Percentiles rank a stretch among this genome's conserved stretches.
Evolutionary conservation across 2,329 filamentous ascomycete species (phyloP).

Genomic region (Pseudogymnoascus sp.): DNA sequence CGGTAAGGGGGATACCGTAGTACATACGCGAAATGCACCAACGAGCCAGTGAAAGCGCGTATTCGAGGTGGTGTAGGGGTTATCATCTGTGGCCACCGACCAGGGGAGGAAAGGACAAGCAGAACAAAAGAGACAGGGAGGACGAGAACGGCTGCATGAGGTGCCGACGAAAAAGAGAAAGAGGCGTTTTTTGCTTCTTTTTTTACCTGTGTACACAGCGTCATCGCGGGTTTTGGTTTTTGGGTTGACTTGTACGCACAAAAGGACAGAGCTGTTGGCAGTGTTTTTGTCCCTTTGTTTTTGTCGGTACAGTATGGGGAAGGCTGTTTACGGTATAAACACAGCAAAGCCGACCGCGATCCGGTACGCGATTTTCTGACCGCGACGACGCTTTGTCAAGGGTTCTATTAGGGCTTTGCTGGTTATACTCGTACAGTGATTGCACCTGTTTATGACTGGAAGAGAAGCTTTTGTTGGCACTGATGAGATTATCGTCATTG

Average conservation of each 20-base stretch:
- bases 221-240: background rate
- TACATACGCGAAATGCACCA: no score
- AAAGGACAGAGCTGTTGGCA: no score
- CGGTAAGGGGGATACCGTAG: background rate
- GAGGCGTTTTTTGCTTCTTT: background rate
- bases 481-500: background rate
- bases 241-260: no score
- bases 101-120: no score
- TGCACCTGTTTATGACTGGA: background rate
- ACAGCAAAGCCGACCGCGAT: background rate
- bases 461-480: background rate
- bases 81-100: background rate
- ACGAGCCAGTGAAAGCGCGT: background rate
- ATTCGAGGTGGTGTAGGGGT: background rate
- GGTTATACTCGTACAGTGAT: background rate
- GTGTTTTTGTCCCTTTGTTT: no score
- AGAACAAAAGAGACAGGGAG: background rate
- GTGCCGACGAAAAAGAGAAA: background rate
- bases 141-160: conserved; percentile 4
- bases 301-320: background rate
- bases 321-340: background rate
- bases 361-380: background rate
- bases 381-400: background rate
- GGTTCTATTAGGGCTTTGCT: background rate
- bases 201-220: background rate